Conservation (phyloP, 1,284 basidiomycete species). For the Sporisorium exsertum region DNA sequence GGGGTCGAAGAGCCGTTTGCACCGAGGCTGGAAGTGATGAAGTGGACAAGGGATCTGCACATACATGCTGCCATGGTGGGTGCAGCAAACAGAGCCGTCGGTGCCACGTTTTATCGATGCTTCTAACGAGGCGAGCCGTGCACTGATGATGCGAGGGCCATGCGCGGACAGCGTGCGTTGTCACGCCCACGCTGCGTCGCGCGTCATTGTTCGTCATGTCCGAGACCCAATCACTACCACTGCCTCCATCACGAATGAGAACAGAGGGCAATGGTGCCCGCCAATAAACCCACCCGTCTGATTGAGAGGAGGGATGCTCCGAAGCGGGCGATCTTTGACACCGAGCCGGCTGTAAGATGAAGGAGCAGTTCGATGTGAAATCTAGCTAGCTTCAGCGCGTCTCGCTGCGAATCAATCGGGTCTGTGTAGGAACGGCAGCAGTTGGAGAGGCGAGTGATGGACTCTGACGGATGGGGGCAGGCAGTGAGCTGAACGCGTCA, state of each 20-base stretch:
- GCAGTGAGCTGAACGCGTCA: too few species aligned
- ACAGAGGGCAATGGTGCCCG: slow-evolving; percentile 1
- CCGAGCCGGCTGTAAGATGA: neutral
- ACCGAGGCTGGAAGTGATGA: neutral
- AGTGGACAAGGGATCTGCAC: neutral
- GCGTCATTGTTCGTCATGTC: slow-evolving; percentile 17
- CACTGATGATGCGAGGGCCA: neutral
- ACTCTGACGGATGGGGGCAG: too few species aligned
- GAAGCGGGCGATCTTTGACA: neutral
- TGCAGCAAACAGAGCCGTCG: slow-evolving; percentile 13
- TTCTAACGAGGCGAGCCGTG: neutral
- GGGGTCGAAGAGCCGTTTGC: neutral
- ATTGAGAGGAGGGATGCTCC: neutral
- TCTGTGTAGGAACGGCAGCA: neutral
- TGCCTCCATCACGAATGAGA: slow-evolving; percentile 7
- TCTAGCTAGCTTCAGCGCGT: neutral
- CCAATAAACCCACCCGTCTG: neutral
- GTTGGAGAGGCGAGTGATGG: neutral
- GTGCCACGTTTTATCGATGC: slow-evolving; percentile 10
- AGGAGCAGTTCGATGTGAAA: neutral
- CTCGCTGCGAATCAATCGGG: neutral
- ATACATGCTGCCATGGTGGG: slow-evolving; percentile 24
- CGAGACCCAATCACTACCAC: neutral
- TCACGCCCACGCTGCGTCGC: slow-evolving; percentile 1
- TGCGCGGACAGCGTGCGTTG: neutral